Conservation (phyloP, 352 stramenopile genomes). For the Phytophthora rubi region DNA sequence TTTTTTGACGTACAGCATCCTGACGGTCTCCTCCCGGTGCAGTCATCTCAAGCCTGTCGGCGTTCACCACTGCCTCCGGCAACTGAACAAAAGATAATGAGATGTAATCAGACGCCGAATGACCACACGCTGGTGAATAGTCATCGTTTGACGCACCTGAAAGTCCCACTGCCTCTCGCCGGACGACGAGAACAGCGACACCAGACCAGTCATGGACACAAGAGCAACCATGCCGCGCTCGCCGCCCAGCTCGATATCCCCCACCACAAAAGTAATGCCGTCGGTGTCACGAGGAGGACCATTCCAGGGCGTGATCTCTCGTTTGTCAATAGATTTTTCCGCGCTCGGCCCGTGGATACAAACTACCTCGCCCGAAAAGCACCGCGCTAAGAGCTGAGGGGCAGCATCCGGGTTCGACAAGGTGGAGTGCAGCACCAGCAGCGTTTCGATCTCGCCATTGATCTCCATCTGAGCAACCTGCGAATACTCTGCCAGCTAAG, state of each 20-base stretch:
- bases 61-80: slow-evolving; percentile 55
- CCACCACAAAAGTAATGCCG: slow-evolving; percentile 56
- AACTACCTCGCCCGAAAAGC: slow-evolving; percentile 63
- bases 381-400: slow-evolving; percentile 52
- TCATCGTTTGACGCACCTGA: slow-evolving; percentile 35
- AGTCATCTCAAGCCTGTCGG: slow-evolving; percentile 56
- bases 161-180: slow-evolving; percentile 54
- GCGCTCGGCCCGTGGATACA: slow-evolving; percentile 14
- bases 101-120: not conserved
- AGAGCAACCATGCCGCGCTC: slow-evolving; percentile 37
- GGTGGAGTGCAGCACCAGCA: slow-evolving; percentile 43
- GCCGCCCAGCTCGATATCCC: slow-evolving; percentile 37
- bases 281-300: slow-evolving; percentile 31
- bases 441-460: slow-evolving; percentile 62
- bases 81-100: slow-evolving; percentile 34
- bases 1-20: slow-evolving; percentile 38
- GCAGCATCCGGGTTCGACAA: slow-evolving; percentile 16
- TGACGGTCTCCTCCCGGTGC: slow-evolving; percentile 27
- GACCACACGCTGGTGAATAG: not conserved
- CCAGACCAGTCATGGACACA: slow-evolving; percentile 44
- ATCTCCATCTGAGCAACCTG: slow-evolving; percentile 64
- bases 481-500: slow-evolving; percentile 55
- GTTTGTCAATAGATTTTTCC: slow-evolving; percentile 11
- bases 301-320: slow-evolving; percentile 42
- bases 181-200: slow-evolving; percentile 47